phyloP scores from a whole-genome alignment of 257 asterid species.

The Solanum pennellii region DNA sequence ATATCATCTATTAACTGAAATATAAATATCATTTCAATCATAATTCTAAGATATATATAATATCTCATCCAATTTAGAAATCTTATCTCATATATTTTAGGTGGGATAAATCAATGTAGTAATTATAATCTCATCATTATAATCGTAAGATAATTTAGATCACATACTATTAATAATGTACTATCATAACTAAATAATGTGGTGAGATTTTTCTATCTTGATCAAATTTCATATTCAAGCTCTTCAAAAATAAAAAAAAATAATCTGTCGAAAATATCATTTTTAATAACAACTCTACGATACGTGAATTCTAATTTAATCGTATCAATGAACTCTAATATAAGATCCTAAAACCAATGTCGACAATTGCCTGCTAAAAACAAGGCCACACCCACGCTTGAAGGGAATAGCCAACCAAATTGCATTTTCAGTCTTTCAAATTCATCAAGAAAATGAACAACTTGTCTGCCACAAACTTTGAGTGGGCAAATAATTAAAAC shows the following conservation, averaged over 20 bases:
- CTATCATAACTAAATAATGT: background rate
- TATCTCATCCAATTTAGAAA: background rate
- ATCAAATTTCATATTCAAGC: background rate
- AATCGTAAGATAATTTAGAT: background rate
- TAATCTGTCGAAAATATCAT: accelerated
- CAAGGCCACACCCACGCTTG: background rate
- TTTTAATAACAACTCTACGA: too few species aligned
- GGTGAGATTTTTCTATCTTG: too few species aligned
- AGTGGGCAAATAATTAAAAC: background rate
- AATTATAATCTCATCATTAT: background rate
- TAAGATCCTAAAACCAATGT: background rate
- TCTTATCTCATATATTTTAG: background rate
- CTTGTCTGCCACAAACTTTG: background rate
- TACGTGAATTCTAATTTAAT: too few species aligned
- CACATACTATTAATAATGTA: background rate
- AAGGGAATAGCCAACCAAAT: background rate
- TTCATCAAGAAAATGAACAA: background rate
- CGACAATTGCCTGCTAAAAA: background rate
- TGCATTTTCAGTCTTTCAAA: background rate
- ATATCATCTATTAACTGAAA: too few species aligned
- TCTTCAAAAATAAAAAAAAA: too few species aligned
- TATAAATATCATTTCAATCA: background rate
- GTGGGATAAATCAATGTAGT: background rate
- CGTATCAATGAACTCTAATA: background rate
- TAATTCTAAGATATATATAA: too few species aligned